Conservation (phyloP, 768 basidiomycete species). For the Psilocybe azurescens region DNA sequence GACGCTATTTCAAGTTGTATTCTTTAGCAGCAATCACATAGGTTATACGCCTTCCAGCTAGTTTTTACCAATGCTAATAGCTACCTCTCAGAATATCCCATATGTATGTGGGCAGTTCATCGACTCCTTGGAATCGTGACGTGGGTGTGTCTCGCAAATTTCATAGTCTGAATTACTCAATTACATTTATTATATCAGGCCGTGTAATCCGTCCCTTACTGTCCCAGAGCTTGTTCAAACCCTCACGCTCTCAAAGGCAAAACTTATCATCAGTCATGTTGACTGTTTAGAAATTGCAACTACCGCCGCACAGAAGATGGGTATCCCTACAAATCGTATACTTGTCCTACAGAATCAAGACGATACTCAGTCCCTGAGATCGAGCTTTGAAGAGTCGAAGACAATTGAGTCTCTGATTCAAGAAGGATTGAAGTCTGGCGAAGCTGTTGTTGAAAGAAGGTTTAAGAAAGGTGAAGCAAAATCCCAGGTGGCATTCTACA, state of each 20-base stretch:
- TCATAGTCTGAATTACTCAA: not conserved
- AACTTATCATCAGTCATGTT: constrained; percentile 8
- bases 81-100: constrained; percentile 9
- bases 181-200: not conserved
- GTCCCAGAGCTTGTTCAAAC: constrained; percentile 5
- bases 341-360: constrained; percentile 14
- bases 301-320: constrained; percentile 5
- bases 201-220: constrained; percentile 9
- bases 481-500: constrained; percentile 13
- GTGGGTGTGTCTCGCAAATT: not conserved
- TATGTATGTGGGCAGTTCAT: constrained; percentile 15
- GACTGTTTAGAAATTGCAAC: constrained; percentile 2
- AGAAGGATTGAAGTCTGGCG: not conserved
- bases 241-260: constrained; percentile 13
- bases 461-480: constrained; percentile 7
- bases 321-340: constrained; percentile 1
- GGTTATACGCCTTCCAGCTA: not conserved
- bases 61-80: not conserved
- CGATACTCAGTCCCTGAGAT: not conserved
- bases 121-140: constrained; percentile 15
- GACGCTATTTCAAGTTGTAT: not conserved
- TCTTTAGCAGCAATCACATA: constrained; percentile 16
- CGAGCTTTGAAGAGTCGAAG: not conserved
- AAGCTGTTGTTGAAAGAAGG: not conserved
- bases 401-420: constrained; percentile 7